Base-by-base conservation (phyloP, 2,329 filamentous ascomycete genomes). In the Lecanicillium sp. region DNA sequence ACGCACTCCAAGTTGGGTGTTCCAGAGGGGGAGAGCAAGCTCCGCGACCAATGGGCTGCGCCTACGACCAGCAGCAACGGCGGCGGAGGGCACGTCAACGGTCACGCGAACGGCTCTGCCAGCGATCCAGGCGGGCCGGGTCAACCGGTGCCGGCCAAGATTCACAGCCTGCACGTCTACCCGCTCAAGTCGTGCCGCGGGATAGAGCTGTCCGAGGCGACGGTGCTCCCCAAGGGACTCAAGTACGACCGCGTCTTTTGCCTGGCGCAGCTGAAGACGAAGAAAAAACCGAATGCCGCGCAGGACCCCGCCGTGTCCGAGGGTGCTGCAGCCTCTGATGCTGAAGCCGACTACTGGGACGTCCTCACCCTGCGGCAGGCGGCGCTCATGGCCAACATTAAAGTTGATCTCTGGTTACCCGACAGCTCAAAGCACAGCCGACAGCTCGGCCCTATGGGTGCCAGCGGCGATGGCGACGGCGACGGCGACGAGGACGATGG, bases 121-220 rank as follows among this genome's bases (percentile, higher is more conserved):
- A n/a, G 43, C 52, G 20, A 10, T 6, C 3, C n/a, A 19, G 6
- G 14, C 20, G 55, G 55, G 26, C 49, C 58, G 8, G n/a, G n/a
- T n/a, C n/a, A n/a, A n/a, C 51, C 52, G 40, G 49, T 57, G 54
- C 29, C 50, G 27, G 42, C 58, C 49, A 51, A 48, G 17, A 62
- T 77, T 44, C 66, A 88, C 63, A 86, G 85, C 48, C 71, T 95
- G 44, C 84, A 83, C 68, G 77, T 90, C 51, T 91, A 93, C 63
- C 90, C 90, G 1, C 69, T 95, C 63, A 91, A 94, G 68, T 88
- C 86, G 49, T 95, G 89, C 63, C 73, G 71, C 48, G 86, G 85
- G 23, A 81, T 95, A 47, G 87, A 93, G 66, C 66, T 95, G 39
- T 68, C 77, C 44, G 69, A 74, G 52, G 79, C 78, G 51, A 76